Evolutionary conservation across 1,284 basidiomycete genomes (phyloP).

Genomic region (Ganoderma lingzhi): DNA sequence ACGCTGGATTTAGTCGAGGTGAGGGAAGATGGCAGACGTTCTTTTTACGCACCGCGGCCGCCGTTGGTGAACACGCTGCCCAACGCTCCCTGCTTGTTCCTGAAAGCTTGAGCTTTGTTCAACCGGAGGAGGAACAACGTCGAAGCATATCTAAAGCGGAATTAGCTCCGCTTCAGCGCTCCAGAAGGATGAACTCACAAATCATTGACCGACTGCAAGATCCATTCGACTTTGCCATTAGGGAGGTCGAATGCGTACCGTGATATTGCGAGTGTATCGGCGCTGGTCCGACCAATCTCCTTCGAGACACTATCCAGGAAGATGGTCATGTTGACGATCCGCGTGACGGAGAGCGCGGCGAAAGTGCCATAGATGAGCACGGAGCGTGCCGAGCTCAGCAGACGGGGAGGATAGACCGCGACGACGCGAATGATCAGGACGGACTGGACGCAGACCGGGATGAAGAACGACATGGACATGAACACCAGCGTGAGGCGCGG

Average conservation of each 20-base stretch:
- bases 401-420: slow-evolving; percentile 33
- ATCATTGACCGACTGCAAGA: slow-evolving; percentile 39
- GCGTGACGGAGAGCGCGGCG: background rate
- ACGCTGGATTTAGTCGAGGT: slow-evolving; percentile 21
- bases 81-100: too few relatives aligned
- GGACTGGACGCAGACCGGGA: slow-evolving; percentile 30
- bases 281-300: background rate
- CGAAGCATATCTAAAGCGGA: background rate
- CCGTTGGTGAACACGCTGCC: too few relatives aligned
- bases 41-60: background rate
- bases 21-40: too few relatives aligned
- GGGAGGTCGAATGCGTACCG: background rate
- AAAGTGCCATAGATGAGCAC: background rate
- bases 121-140: background rate
- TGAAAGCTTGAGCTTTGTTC: too few relatives aligned
- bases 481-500: background rate
- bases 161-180: background rate
- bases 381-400: background rate
- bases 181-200: slow-evolving; percentile 20
- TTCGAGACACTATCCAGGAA: background rate
- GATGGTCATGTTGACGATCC: background rate
- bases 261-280: background rate
- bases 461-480: slow-evolving; percentile 14
- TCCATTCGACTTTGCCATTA: slow-evolving; percentile 36
- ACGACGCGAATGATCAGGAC: slow-evolving; percentile 37